Evolutionary conservation across 495 filamentous ascomycete species (phyloP).

Genomic region (Penicillium ochrochloron): DNA sequence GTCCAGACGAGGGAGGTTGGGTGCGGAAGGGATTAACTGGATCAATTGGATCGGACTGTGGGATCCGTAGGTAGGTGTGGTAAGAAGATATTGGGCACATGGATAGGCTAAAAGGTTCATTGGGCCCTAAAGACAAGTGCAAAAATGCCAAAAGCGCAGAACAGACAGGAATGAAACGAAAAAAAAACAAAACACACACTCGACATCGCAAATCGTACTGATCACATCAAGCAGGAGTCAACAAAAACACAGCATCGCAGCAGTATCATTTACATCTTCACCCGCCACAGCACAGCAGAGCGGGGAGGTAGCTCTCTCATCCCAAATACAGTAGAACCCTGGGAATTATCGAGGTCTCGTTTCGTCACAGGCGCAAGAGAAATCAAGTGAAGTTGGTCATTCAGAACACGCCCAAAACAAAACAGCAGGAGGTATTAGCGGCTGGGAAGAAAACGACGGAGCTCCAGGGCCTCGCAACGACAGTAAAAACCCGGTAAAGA

Average conservation of each 20-base stretch:
- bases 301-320: constrained; percentile 31
- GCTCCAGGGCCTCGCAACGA: constrained; percentile 40
- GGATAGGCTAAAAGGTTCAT: constrained; percentile 6
- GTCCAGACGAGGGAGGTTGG: neutral
- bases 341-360: constrained; percentile 27
- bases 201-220: constrained; percentile 3
- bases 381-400: constrained; percentile 46
- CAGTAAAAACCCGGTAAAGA: constrained; percentile 37
- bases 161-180: neutral
- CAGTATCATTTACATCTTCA: constrained; percentile 56
- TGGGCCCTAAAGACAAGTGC: neutral
- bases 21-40: neutral
- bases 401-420: constrained; percentile 48
- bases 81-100: neutral
- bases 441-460: constrained; percentile 43
- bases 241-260: constrained; percentile 39
- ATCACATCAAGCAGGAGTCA: constrained; percentile 10
- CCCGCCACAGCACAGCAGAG: constrained; percentile 35
- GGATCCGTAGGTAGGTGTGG: neutral
- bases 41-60: neutral
- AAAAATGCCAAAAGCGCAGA: constrained; percentile 3
- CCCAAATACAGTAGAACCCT: constrained; percentile 11
- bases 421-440: constrained; percentile 51
- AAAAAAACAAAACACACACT: constrained; percentile 4
- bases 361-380: constrained; percentile 39